These are phyloP conservation scores for Coleophoma cylindrospora DNA, from an alignment of 2,329 filamentous ascomycete species.

Conservation along the genomic window DNA sequence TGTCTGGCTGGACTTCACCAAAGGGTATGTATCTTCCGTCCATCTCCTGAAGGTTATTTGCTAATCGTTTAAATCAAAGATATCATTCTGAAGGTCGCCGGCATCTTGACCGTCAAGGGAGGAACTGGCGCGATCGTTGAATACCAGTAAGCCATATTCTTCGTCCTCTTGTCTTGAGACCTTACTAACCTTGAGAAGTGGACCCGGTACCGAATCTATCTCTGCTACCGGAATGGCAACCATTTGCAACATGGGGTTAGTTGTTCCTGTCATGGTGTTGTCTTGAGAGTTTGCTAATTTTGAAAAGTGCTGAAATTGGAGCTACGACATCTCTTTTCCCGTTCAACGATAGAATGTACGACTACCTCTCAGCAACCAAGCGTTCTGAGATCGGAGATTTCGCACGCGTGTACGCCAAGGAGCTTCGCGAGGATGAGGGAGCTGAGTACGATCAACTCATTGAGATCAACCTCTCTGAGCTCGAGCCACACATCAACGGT, in stretches of 20 bases:
- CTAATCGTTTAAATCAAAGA: constrained; percentile 43
- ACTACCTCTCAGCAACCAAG: constrained; percentile 91
- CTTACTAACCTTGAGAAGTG: constrained; percentile 31
- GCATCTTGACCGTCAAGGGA: constrained; percentile 95
- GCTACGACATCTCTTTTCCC: constrained; percentile 94
- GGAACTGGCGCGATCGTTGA: constrained; percentile 89
- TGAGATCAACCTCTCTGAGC: constrained; percentile 89
- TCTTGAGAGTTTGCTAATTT: no score
- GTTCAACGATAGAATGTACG: constrained; percentile 97
- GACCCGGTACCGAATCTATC: constrained; percentile 68
- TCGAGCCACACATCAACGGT: constrained; percentile 98
- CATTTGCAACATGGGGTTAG: constrained; percentile 58
- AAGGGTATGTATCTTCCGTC: constrained; percentile 58
- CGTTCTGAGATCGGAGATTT: constrained; percentile 87
- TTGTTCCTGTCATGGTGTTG: no score
- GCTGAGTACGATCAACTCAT: constrained; percentile 94
- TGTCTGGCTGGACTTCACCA: constrained; percentile 88
- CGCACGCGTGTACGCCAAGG: constrained; percentile 74
- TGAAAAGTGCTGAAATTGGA: constrained; percentile 56
- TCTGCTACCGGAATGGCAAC: constrained; percentile 86
- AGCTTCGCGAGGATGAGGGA: constrained; percentile 82
- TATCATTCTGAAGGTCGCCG: constrained; percentile 95
- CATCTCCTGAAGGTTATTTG: neutral
- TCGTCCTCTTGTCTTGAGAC: neutral
- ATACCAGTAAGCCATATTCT: constrained; percentile 41